Evolutionary conservation across 495 filamentous ascomycete genomes (phyloP).

Genomic region (Trichoderma erinaceum): DNA sequence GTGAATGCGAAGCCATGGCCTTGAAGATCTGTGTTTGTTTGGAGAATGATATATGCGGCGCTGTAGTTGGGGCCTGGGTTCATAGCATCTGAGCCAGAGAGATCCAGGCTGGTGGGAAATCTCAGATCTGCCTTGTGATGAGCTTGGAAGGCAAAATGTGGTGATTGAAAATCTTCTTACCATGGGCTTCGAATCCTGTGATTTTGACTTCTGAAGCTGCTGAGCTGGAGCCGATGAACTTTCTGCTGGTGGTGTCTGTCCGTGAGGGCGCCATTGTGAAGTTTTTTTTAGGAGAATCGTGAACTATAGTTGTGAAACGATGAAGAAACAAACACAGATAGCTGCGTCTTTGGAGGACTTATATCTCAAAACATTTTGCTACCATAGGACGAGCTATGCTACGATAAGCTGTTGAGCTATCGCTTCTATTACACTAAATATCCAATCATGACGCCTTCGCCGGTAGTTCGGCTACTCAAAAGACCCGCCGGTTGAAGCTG

Average conservation of each 20-base stretch:
- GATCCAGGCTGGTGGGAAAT: slow-evolving; percentile 91
- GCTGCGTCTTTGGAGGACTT: background rate
- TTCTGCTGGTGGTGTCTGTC: background rate
- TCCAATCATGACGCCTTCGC: background rate
- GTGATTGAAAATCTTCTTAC: background rate
- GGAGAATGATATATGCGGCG: slow-evolving; percentile 82
- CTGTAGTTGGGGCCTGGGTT: slow-evolving; percentile 93
- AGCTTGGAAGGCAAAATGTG: background rate
- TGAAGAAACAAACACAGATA: background rate
- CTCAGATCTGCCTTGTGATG: slow-evolving; percentile 56
- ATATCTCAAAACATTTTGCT: background rate
- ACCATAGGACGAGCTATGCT: background rate
- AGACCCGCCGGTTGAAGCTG: background rate
- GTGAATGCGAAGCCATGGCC: slow-evolving; percentile 97
- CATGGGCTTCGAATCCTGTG: slow-evolving; percentile 69
- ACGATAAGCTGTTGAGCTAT: background rate
- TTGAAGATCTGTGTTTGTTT: slow-evolving; percentile 63
- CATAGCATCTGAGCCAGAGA: slow-evolving; percentile 96
- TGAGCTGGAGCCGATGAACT: background rate
- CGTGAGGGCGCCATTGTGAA: slow-evolving; percentile 7
- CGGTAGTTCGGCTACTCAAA: background rate
- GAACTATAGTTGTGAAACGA: background rate
- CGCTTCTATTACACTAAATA: background rate
- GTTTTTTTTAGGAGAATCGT: background rate
- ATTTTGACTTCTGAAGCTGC: slow-evolving; percentile 61